phyloP scores from a whole-genome alignment of 352 stramenopile genomes.

The Lagenidium sp. region DNA sequence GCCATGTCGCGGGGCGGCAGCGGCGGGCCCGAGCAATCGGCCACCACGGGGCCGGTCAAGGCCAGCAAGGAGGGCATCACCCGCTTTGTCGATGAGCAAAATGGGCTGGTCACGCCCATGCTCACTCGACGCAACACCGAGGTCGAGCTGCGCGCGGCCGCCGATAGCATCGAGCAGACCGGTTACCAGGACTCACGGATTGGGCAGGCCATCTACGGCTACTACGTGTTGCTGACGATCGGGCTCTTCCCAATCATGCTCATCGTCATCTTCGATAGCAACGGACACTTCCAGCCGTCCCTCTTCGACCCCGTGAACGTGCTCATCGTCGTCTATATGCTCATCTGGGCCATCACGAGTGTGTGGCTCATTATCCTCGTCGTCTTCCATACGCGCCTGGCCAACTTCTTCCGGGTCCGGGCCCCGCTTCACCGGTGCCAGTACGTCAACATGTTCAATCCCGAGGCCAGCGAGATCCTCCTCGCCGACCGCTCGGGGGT shows the following conservation, averaged over 20 bases:
- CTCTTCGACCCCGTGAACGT: conserved; percentile 44
- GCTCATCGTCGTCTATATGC: conserved; percentile 56
- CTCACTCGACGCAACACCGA: conserved; percentile 7
- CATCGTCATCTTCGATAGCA: conserved; percentile 43
- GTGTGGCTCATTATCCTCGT: conserved; percentile 46
- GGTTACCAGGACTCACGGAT: conserved; percentile 34
- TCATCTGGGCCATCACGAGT: conserved; percentile 37
- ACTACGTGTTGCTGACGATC: conserved; percentile 47
- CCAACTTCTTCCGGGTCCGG: conserved; percentile 57
- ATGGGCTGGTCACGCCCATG: conserved; percentile 2
- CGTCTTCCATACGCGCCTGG: conserved; percentile 24
- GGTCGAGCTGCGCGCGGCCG: not conserved
- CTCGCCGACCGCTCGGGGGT: conserved; percentile 49
- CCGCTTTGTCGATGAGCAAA: not conserved
- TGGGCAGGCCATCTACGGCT: conserved; percentile 38
- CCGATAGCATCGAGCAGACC: conserved; percentile 38
- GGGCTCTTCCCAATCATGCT: conserved; percentile 30
- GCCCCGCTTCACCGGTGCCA: conserved; percentile 28
- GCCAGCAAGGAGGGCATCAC: not conserved
- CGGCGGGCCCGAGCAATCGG: not conserved
- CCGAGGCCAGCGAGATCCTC: conserved; percentile 42
- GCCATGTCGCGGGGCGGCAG: not conserved
- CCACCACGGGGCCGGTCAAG: not conserved
- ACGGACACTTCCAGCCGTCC: conserved; percentile 29
- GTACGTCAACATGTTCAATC: conserved; percentile 52